phyloP scores from a whole-genome alignment of 78 protist genomes.

The Thecamonas trahens region DNA sequence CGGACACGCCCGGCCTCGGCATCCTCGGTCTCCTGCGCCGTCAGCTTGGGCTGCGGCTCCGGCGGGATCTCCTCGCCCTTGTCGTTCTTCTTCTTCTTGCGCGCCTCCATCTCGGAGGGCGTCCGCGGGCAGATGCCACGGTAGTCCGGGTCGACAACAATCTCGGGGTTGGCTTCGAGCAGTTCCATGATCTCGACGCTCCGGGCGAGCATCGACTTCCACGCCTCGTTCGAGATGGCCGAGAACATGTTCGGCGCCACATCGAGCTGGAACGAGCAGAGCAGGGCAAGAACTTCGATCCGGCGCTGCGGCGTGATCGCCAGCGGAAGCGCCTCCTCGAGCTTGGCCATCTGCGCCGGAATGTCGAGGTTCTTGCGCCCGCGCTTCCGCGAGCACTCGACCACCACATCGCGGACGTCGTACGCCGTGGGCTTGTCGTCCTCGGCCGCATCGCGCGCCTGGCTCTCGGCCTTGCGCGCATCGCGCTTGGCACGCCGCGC shows the following conservation, averaged over 20 bases:
- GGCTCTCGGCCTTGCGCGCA: too few relatives aligned
- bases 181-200: neutral
- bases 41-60: too few relatives aligned
- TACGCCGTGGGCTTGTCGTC: too few relatives aligned
- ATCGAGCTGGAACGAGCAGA: neutral
- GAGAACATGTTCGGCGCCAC: neutral
- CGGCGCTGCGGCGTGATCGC: neutral
- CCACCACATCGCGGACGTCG: too few relatives aligned
- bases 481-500: too few relatives aligned
- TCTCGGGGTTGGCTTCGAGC: slow-evolving; percentile 2
- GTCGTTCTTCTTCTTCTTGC: neutral
- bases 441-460: too few relatives aligned
- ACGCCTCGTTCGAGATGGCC: neutral
- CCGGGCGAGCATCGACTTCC: neutral
- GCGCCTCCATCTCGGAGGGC: neutral
- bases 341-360: slow-evolving; percentile 2
- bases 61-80: neutral
- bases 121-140: neutral
- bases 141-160: neutral
- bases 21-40: slow-evolving; percentile 1
- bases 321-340: slow-evolving; percentile 3
- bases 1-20: slow-evolving; percentile 13
- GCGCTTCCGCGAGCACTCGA: too few relatives aligned
- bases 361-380: too few relatives aligned
- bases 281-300: neutral